phyloP scores from a whole-genome alignment of 495 filamentous ascomycete genomes.

The Penicillium crystallinum region DNA sequence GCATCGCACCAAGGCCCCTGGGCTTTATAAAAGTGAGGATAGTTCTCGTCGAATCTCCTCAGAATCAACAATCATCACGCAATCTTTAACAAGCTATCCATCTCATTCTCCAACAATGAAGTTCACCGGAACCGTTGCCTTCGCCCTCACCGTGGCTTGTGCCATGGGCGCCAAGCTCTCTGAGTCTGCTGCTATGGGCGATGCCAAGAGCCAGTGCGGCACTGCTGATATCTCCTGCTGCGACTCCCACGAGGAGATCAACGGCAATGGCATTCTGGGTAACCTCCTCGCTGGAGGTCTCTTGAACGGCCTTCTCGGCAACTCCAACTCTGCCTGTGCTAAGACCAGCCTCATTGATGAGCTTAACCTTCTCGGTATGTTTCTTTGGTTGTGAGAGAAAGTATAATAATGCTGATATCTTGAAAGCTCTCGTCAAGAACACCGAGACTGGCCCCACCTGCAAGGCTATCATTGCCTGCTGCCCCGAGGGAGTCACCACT shows the following conservation, averaged over 20 bases:
- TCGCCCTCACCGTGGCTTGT: background rate
- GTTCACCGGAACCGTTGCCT: slow-evolving; percentile 3
- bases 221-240: slow-evolving; percentile 2
- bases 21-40: background rate
- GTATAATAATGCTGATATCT: background rate
- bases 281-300: slow-evolving; percentile 1
- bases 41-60: background rate
- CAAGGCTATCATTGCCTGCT: slow-evolving; percentile 7
- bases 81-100: background rate
- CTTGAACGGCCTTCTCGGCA: slow-evolving; percentile 1
- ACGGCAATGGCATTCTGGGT: slow-evolving; percentile 1
- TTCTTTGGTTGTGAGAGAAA: background rate
- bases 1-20: background rate
- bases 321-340: slow-evolving; percentile 5
- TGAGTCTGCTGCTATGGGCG: background rate
- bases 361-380: slow-evolving; percentile 1
- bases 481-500: background rate
- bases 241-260: background rate
- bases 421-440: background rate
- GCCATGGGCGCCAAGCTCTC: background rate
- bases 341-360: slow-evolving; percentile 4
- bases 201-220: slow-evolving; percentile 2
- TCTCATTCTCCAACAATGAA: background rate
- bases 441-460: background rate
- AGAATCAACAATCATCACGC: background rate